phyloP scores from a whole-genome alignment of 768 basidiomycete genomes.

The Imleria badia region DNA sequence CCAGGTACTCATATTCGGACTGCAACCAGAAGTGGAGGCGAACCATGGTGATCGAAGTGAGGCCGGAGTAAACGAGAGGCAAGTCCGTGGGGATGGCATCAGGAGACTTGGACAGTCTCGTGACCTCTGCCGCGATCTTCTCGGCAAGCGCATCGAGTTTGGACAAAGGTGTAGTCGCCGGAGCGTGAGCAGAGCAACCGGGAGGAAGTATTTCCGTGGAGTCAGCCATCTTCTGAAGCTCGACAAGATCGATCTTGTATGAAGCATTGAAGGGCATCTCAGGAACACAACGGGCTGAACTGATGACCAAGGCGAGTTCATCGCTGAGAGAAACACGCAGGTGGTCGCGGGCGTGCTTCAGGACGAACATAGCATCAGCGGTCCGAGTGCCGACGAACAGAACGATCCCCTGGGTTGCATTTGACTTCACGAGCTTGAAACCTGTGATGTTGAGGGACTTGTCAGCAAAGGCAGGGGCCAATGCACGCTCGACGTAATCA shows the following conservation, averaged over 20 bases:
- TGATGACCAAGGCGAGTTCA: constrained; percentile 10
- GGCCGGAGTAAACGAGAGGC: constrained; percentile 33
- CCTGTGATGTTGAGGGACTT: constrained; percentile 1
- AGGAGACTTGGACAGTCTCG: constrained; percentile 26
- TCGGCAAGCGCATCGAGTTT: constrained; percentile 29
- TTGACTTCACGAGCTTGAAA: constrained; percentile 16
- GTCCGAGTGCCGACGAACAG: constrained; percentile 5
- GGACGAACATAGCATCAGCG: constrained; percentile 7
- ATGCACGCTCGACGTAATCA: constrained; percentile 17
- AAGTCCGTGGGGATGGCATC: constrained; percentile 28
- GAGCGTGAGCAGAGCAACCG: constrained; percentile 3
- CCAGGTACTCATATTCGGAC: constrained; percentile 32
- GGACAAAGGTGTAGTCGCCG: constrained; percentile 13
- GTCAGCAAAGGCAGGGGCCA: constrained; percentile 14
- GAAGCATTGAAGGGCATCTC: constrained; percentile 18
- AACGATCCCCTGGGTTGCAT: constrained; percentile 2
- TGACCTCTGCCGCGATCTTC: constrained; percentile 34
- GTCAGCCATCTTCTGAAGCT: constrained; percentile 12
- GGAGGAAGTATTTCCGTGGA: constrained; percentile 6
- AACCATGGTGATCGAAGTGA: constrained; percentile 31
- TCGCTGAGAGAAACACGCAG: constrained; percentile 4
- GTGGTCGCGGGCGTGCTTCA: constrained; percentile 14
- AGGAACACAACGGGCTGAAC: constrained; percentile 8
- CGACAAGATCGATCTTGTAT: constrained; percentile 15
- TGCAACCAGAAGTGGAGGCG: constrained; percentile 34